Evolutionary conservation across 257 asterid genomes (phyloP).

Genomic region (Solanum lycopersicoides): DNA sequence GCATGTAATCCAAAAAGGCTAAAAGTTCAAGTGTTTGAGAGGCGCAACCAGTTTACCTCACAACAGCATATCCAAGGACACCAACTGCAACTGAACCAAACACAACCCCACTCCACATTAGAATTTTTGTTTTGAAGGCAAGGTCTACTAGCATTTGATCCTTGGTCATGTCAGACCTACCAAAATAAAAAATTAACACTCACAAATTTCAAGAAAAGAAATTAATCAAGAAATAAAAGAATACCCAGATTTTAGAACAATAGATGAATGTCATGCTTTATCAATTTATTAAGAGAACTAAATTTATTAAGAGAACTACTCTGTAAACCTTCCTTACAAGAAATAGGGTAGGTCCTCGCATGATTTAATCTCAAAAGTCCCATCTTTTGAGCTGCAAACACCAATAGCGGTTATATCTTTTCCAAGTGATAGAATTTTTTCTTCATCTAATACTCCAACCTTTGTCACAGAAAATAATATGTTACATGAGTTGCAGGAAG

Average conservation of each 20-base stretch:
- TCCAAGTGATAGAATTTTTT: conserved; percentile 78
- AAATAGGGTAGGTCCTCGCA: conserved; percentile 78
- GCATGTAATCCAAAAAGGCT: background rate
- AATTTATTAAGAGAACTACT: background rate
- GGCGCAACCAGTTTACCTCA: conserved; percentile 40
- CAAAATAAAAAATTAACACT: conserved; percentile 9
- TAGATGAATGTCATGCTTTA: background rate
- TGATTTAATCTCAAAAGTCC: conserved; percentile 59
- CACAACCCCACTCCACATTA: conserved; percentile 66
- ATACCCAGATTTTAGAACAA: background rate
- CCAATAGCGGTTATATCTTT: conserved; percentile 83
- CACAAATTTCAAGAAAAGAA: conserved; percentile 5
- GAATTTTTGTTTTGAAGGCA: conserved; percentile 43
- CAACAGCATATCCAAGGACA: conserved; percentile 61
- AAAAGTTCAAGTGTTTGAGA: background rate
- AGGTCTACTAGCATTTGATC: conserved; percentile 72
- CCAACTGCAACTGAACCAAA: conserved; percentile 72
- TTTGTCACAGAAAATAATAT: conserved; percentile 8
- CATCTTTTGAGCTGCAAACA: conserved; percentile 47
- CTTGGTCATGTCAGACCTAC: conserved; percentile 66
- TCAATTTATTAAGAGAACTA: background rate
- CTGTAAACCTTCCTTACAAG: conserved; percentile 37
- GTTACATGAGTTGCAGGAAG: background rate
- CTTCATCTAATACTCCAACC: conserved; percentile 87
- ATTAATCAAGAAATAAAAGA: background rate